Evolutionary conservation across 176 grass and related monocot genomes (phyloP).

Genomic region (Juncus inflexus): DNA sequence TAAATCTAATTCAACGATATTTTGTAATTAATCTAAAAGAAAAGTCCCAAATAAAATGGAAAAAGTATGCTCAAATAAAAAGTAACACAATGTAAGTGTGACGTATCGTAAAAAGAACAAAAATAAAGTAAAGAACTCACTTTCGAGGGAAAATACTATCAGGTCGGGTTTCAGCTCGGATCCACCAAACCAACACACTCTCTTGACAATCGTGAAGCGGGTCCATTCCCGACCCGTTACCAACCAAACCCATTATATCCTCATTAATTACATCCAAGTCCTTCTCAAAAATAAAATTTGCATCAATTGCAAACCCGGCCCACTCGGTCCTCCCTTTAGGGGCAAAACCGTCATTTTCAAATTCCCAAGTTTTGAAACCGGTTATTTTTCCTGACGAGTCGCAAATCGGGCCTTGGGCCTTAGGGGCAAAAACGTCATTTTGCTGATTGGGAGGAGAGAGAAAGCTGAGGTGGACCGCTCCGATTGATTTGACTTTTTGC

Average conservation of each 20-base stretch:
- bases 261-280: conserved; percentile 54
- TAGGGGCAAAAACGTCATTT: conserved; percentile 41
- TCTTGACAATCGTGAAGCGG: conserved; percentile 61
- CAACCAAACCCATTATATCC: conserved; percentile 56
- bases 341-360: conserved; percentile 31
- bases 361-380: conserved; percentile 59
- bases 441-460: conserved; percentile 36
- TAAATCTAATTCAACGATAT: no score
- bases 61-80: no score
- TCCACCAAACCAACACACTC: conserved; percentile 75
- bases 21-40: no score
- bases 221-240: conserved; percentile 55
- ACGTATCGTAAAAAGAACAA: not conserved
- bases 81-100: no score
- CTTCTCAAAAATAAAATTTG: conserved; percentile 65
- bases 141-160: conserved; percentile 75
- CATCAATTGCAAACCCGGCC: conserved; percentile 72
- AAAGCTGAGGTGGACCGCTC: conserved; percentile 54
- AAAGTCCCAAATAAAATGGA: no score
- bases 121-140: conserved; percentile 42
- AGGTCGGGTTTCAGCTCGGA: conserved; percentile 55
- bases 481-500: conserved; percentile 69
- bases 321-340: conserved; percentile 59
- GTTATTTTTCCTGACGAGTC: conserved; percentile 48
- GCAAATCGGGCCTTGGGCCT: conserved; percentile 71